phyloP scores from a whole-genome alignment of 225 moss, liverwort and hornwort genomes.

The Sphagnum tenellum region DNA sequence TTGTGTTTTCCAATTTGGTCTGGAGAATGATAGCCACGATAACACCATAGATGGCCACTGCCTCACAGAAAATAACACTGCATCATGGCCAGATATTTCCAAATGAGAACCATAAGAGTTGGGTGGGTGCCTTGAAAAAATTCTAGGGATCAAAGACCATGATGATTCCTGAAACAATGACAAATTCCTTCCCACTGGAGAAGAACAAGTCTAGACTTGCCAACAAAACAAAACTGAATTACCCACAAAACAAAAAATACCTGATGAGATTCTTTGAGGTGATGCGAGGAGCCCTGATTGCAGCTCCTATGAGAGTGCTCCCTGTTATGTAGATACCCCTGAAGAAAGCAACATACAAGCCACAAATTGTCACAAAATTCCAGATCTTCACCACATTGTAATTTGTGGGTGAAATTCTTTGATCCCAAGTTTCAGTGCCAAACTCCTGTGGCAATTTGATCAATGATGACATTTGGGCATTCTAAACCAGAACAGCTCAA shows the following conservation, averaged over 20 bases:
- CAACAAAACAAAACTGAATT: too few relatives aligned
- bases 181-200: too few relatives aligned
- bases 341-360: background rate
- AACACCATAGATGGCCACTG: slow-evolving; percentile 98
- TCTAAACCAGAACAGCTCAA: too few relatives aligned
- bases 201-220: too few relatives aligned
- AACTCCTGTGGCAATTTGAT: too few relatives aligned
- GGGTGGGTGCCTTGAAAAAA: too few relatives aligned
- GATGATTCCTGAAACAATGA: too few relatives aligned
- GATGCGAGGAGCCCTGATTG: slow-evolving; percentile 94
- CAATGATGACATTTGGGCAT: too few relatives aligned
- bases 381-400: background rate
- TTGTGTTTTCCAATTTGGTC: slow-evolving; percentile 81
- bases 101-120: too few relatives aligned
- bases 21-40: slow-evolving; percentile 98
- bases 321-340: slow-evolving; percentile 99
- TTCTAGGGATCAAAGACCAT: too few relatives aligned
- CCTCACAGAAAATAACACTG: slow-evolving; percentile 99
- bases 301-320: slow-evolving; percentile 96
- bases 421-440: too few relatives aligned
- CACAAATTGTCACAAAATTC: too few relatives aligned
- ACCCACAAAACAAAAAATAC: slow-evolving; percentile 9
- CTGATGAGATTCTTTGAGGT: slow-evolving; percentile 98
- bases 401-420: background rate
- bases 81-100: background rate